Evolutionary conservation across 306 rosid species (phyloP).

Genomic region (Cucurbita moschata): DNA sequence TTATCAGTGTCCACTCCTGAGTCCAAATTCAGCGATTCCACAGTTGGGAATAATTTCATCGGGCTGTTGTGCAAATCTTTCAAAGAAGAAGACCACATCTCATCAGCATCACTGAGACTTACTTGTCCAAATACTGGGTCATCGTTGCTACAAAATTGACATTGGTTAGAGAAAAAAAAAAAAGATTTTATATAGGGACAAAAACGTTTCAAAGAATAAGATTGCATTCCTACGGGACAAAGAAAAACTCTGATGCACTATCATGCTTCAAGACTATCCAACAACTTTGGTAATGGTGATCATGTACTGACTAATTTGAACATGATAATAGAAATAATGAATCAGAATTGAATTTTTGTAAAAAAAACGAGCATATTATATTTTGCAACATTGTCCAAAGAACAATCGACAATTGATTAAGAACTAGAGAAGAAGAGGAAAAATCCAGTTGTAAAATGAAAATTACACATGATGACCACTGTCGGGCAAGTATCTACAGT

Average conservation of each 20-base stretch:
- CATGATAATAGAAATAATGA: not conserved
- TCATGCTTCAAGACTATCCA: not conserved
- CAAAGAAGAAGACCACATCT: slow-evolving; percentile 60
- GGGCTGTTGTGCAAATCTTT: slow-evolving; percentile 33
- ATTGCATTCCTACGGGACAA: not conserved
- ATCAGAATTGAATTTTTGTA: not conserved
- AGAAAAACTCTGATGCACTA: not conserved
- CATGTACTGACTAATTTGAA: not conserved
- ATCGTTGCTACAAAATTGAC: slow-evolving; percentile 74
- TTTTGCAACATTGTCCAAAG: not conserved
- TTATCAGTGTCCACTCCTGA: slow-evolving; percentile 23
- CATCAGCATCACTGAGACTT: slow-evolving; percentile 48
- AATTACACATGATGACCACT: not conserved
- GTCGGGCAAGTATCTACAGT: not conserved
- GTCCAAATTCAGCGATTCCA: slow-evolving; percentile 20
- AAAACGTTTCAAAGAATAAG: not conserved
- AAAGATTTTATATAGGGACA: not conserved
- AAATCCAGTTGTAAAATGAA: not conserved
- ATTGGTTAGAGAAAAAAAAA: not conserved
- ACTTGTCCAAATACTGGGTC: slow-evolving; percentile 55
- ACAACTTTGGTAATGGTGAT: not conserved
- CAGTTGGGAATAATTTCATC: slow-evolving; percentile 26
- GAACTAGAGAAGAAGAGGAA: not conserved
- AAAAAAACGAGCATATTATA: not conserved
- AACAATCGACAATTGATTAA: not conserved